phyloP scores from a whole-genome alignment of 2,329 filamentous ascomycete species.

The Venturia asperata region DNA sequence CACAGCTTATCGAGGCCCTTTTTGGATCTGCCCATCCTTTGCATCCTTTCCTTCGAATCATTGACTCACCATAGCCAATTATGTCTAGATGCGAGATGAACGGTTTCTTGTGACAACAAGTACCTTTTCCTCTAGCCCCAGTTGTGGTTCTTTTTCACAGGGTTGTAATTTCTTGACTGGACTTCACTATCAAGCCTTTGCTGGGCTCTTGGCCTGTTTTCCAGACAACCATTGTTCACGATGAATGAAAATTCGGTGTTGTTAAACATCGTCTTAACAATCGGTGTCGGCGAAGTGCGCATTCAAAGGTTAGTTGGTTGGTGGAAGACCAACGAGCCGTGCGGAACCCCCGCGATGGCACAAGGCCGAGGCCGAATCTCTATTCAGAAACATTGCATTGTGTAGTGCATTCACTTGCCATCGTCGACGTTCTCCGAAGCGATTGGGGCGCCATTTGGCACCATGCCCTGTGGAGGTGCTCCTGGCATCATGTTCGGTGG shows the following conservation, averaged over 20 bases:
- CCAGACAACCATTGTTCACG: background rate
- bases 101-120: background rate
- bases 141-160: background rate
- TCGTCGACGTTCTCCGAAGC: conserved; percentile 31
- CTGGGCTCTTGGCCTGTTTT: background rate
- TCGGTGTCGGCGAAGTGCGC: background rate
- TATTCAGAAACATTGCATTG: conserved; percentile 14
- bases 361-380: conserved; percentile 7
- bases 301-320: background rate
- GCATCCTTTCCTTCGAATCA: background rate
- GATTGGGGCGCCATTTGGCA: conserved; percentile 30
- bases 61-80: background rate
- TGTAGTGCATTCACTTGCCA: conserved; percentile 29
- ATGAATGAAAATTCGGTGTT: background rate
- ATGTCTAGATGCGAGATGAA: background rate
- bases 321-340: conserved; percentile 7
- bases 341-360: conserved; percentile 14
- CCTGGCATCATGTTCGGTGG: conserved; percentile 33
- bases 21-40: background rate
- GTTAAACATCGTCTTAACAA: background rate
- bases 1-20: background rate
- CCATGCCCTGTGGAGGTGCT: conserved; percentile 32
- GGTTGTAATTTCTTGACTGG: background rate
- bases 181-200: background rate
- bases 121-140: background rate